Evolutionary conservation across 148 eudicot species (phyloP), one percentile per base, ranked within the genome.

Genomic region (Mesembryanthemum crystallinum): DNA sequence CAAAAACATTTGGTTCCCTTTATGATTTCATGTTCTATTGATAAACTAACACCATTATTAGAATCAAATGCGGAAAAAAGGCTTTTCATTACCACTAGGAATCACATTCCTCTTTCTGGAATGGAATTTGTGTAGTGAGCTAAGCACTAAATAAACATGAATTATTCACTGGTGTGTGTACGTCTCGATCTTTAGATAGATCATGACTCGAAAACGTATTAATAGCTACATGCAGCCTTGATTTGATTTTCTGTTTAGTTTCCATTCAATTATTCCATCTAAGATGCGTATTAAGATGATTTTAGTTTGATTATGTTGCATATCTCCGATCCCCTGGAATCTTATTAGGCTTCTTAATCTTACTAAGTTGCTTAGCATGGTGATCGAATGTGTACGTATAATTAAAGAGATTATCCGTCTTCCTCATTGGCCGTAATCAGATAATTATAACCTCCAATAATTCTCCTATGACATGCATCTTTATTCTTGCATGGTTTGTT

Each of bases 401-500:
- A 13, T 75, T 37, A 29, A 21, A 30, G 28, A 18, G 42, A 37
- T 42, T 67, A 28, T 8, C 45, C 9, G 27, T 37, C 51, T 49
- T 57, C 27, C 4, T 10, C 39, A 76, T 68, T 67, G 79, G 79
- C 67, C 21, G 24, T 23, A 5, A 55, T 33, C 72, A 58, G 32
- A 33, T 33, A 66, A 15, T 33, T 24, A 23, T 32, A 60, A 18
- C 33, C 54, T 42, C 27, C 1, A 57, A 4, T 4, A 8, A 27
- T 35, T 21, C 32, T 17, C 43, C 23, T 33, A 20, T 57, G 13
- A 35, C 67, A 72, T 63, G 58, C 76, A 73, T 78, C 67, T 73
- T 73, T 73, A 73, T 73, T 73, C 66, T 43, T 73, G 45, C 75
- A 78, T 71, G 70, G 42, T 58, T 73, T 78, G 60, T 73, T 64